Evolutionary conservation across 2,329 filamentous ascomycete species (phyloP), one percentile per base, ranked within the genome.

Genomic region (Triangularia verruculosa): DNA sequence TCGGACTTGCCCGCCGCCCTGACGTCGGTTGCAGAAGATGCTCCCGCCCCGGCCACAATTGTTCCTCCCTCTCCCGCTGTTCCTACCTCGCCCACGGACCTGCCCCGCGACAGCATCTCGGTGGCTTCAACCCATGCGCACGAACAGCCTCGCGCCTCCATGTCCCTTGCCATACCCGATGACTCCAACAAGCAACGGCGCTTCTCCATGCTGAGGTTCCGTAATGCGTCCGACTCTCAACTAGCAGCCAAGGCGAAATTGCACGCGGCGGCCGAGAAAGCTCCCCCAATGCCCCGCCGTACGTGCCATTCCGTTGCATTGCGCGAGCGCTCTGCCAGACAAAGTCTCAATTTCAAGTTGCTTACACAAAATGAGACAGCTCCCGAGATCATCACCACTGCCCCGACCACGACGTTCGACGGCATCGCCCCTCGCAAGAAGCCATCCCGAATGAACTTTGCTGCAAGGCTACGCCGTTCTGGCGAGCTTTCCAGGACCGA

Each of bases 151-250:
- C 67, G 77, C 80, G 34, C 78, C 82, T 12, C 77, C 76, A 34
- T 81, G 80, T 12, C 83, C 83, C 25, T 79, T 25, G 51, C 82
- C 13, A 74, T 82, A 61, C 82, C 86, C 69, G 83, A 85, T 57
- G 81, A 86, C 71, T 80, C 77, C 30, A 77, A 78, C 32, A 87
- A 83, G 70, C 82, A 86, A 70, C 83, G 82, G 64, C 84, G 86
- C 66, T 89, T 89, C 73, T 88, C 85, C 62, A 80, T 96, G 76
- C 80, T 97, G 78, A 89, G 89, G 73, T 93, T 95, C 75, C 90
- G 93, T 72, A 93, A 97, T 83, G 93, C 92, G 66, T 97, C 93
- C 8, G 94, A 98, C 78, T 90, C 93, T 58, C 93, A 97, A 76
- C 79, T 98, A 66, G 92, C 92, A 11, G 81, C 87, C 28, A 86